Evolutionary conservation across 176 grass and related monocot genomes (phyloP), one percentile per base, ranked within the genome.

Genomic region (Oryza nivara): DNA sequence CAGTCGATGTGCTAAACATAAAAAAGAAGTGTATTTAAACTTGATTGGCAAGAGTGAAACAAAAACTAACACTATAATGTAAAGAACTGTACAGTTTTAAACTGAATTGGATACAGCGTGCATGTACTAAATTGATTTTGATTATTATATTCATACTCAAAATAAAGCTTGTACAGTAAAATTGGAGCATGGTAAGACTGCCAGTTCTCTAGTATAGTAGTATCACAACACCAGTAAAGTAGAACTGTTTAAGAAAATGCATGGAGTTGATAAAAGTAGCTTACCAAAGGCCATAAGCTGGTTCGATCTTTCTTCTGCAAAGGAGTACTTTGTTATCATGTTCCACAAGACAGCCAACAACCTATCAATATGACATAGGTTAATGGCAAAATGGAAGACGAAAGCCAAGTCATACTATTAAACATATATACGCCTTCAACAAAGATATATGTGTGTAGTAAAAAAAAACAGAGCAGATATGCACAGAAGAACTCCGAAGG

Each of bases 291-390:
- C 96, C 96, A 89, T 92, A 96, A 70, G 93, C 92, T 0, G 96
- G 96, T 78, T 99, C 93, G n/a, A 99, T 99, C 41, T 94, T 99
- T 86, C 96, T 94, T 90, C 87, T 93, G 84, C 96, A 99, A 19
- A 99, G 82, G 40, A 99, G 91, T 54, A 99, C 86, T 82, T 96
- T 99, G 84, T 92, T 92, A 71, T 94, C 88, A 65, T 99, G 96
- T 84, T 99, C 96, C 88, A 99, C 93, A 6, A 99, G 81, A 54
- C 96, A 99, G 76, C 96, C 93, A 49, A 96, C 96, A 80, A 99
- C 96, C 96, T 99, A 84, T n/a, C n/a, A 65, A 81, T 26, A 83
- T 41, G 40, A 23, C 16, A 68, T 1, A 20, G 28, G 77, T 49
- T 79, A 75, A 72, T 22, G 48, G 12, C 30, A 86, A 90, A 84